Evolutionary conservation across 495 filamentous ascomycete species (phyloP).

Genomic region (Elasticomyces elasticus): DNA sequence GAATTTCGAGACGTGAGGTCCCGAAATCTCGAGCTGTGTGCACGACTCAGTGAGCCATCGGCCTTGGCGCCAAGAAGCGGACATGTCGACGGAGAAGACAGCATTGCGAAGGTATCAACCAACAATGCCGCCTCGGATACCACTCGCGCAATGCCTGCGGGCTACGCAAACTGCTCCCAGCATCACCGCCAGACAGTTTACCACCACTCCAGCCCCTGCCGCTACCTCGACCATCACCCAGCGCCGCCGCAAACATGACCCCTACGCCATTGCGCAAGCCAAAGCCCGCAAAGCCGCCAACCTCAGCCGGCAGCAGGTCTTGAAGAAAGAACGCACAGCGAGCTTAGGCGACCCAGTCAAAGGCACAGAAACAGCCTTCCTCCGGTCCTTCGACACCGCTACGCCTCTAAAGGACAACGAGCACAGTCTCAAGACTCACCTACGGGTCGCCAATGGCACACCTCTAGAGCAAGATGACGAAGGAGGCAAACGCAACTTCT

Average conservation of each 20-base stretch:
- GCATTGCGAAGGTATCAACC: background rate
- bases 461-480: background rate
- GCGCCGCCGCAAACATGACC: conserved; percentile 47
- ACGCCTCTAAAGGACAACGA: conserved; percentile 20
- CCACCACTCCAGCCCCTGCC: conserved; percentile 40
- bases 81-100: background rate
- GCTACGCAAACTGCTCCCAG: conserved; percentile 27
- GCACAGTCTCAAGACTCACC: background rate
- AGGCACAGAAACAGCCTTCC: conserved; percentile 68
- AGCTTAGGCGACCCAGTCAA: conserved; percentile 65
- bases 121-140: conserved; percentile 68
- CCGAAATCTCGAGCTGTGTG: conserved; percentile 16
- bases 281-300: conserved; percentile 73
- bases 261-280: conserved; percentile 60
- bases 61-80: too few species aligned
- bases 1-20: conserved; percentile 7
- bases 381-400: conserved; percentile 64
- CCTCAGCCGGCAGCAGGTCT: conserved; percentile 55
- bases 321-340: conserved; percentile 50
- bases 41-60: background rate
- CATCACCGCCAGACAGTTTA: conserved; percentile 26
- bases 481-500: conserved; percentile 52
- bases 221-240: conserved; percentile 34
- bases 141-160: conserved; percentile 50
- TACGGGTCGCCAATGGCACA: background rate